Evolutionary conservation across 371 early-diverging fungal species (phyloP), one percentile per base, ranked within the genome.

Genomic region (Lichtheimia corymbifera): DNA sequence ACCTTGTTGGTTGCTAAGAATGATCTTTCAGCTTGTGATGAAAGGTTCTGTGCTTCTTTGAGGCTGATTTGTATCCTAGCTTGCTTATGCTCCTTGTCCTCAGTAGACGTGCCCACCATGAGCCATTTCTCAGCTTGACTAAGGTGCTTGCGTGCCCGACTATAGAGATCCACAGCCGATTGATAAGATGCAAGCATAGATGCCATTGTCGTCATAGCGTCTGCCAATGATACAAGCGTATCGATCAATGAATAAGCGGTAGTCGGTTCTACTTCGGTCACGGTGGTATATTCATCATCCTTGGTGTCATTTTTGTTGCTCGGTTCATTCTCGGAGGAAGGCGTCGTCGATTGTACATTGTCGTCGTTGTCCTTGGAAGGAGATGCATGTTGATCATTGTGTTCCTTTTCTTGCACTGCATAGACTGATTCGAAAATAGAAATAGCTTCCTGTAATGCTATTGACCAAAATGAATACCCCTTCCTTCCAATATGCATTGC

Each of bases 1-100:
- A 82, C 75, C 22, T 56, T 55, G 44, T 66, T 72, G 1, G 80
- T 67, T 12, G 83, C 83, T n/a, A 82, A 61, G 54, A 78, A 71
- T 0, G 81, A 57, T 9, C 84, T 78, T 14, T 88, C 87, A 4
- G 87, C 85, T 66, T 83, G 79, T 5, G 83, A 71, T 6, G 85
- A 74, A 59, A 84, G 66, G 18, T 75, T 67, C 9, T 83, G 77
- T 17, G 87, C 85, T 64, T 82, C 77, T 30, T 86, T 86, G 35
- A 85, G 73, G 11, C 82, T 70, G 55, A 79, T 74, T 54, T 76
- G 76, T n/a, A 76, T 67, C 45, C 72, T 68, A 2, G 71, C 71
- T 22, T 58, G 49, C 43, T 54, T 62, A 27, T 72, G 65, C 15
- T 76, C 68, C 20, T 74, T 64, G 61, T 72, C 70, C 11, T 68